Evolutionary conservation across 768 basidiomycete genomes (phyloP).

Genomic region (Paxillus involutus): DNA sequence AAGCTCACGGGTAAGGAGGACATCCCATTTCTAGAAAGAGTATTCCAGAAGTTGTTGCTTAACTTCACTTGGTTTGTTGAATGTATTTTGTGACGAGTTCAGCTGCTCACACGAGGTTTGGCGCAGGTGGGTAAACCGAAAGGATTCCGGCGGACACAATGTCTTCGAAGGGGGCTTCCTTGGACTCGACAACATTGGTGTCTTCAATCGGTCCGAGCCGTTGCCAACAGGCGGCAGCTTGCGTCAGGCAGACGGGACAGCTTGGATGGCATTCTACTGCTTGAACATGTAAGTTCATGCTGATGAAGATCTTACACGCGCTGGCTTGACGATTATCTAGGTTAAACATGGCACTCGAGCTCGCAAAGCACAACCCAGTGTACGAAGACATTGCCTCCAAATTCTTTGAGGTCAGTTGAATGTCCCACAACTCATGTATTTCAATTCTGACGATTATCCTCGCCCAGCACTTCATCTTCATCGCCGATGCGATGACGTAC

Average conservation of each 20-base stretch:
- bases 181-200: slow-evolving; percentile 96
- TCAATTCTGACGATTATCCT: slow-evolving; percentile 12
- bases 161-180: slow-evolving; percentile 99
- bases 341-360: slow-evolving; percentile 95
- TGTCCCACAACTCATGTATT: slow-evolving; percentile 1
- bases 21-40: slow-evolving; percentile 89
- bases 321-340: slow-evolving; percentile 36
- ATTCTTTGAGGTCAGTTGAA: slow-evolving; percentile 73
- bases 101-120: slow-evolving; percentile 1
- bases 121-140: slow-evolving; percentile 94
- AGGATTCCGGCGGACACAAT: slow-evolving; percentile 91
- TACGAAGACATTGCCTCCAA: slow-evolving; percentile 99
- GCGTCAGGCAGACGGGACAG: slow-evolving; percentile 97
- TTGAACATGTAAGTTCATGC: slow-evolving; percentile 76
- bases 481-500: slow-evolving; percentile 98
- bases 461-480: slow-evolving; percentile 91
- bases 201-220: slow-evolving; percentile 97
- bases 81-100: not conserved
- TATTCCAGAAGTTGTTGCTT: slow-evolving; percentile 95
- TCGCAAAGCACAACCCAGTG: slow-evolving; percentile 95
- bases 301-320: not conserved
- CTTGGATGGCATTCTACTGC: slow-evolving; percentile 99
- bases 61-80: slow-evolving; percentile 89
- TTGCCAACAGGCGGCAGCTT: slow-evolving; percentile 91
- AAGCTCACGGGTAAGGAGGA: slow-evolving; percentile 93